Evolutionary conservation across 306 rosid species (phyloP), one percentile per base, ranked within the genome.

Genomic region (Corylus americana): DNA sequence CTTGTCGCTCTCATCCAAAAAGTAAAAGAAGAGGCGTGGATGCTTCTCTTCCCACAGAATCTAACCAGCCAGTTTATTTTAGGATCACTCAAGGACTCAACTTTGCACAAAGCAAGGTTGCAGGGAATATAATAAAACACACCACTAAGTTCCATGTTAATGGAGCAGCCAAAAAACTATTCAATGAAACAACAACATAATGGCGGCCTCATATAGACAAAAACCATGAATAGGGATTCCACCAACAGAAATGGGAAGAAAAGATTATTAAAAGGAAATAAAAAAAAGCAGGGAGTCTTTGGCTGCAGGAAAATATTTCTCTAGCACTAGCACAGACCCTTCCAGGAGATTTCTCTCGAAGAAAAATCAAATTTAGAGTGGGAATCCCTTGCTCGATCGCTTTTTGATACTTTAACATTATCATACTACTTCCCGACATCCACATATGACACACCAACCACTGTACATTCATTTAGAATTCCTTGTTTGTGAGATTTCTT

Each of bases 21-120:
- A 80, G 54, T n/a, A 4, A 63, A 61, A 58, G 82, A 73, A 39
- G 86, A 73, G 22, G 84, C 86, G 86, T 86, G 96, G 88, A 72
- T 9, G 51, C 80, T 77, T 82, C 83, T 63, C 0, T 55, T 22
- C 81, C 83, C 50, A 67, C 77, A 68, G 8, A 70, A 66, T 83
- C 74, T 77, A 79, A 53, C 25, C 35, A 75, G n/a, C 42, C 57
- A 61, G 31, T 81, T 75, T 74, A 47, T 75, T 62, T 55, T 58
- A 22, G 76, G 55, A 80, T 45, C 14, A 64, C 45, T 6, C n/a
- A 59, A 57, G 72, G 83, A 49, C 61, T 55, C 76, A 58, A 53
- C 79, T 87, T 88, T 85, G 76, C 55, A 3, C 70, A 80, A 79
- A 84, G 85, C 64, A 82, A 57, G 20, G 49, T 13, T 57, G 54